Evolutionary conservation across 2,329 filamentous ascomycete genomes (phyloP), one percentile per base, ranked within the genome.

Genomic region (Cladosporium oxysporum): DNA sequence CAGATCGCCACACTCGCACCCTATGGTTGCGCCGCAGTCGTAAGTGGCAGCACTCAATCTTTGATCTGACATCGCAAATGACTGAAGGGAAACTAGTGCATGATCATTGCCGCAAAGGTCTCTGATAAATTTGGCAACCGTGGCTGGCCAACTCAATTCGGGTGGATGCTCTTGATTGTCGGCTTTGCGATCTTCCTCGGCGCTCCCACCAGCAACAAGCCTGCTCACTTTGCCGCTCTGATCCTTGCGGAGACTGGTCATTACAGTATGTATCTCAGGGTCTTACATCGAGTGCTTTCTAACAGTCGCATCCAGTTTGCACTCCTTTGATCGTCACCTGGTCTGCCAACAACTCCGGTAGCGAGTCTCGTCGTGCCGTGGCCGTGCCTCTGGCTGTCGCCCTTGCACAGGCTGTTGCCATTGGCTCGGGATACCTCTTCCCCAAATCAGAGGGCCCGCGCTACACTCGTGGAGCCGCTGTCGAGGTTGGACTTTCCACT

Each of bases 311-410:
- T 29, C 33, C 26, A 66, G 65, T 66, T 14, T 66, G 65, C 47
- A 66, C 65, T 57, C 65, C 65, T 12, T 57, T 66, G 26, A 66
- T 66, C 44, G 65, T 66, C 21, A 66, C 65, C 29, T 66, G 65
- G 65, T 66, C 65, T 3, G 65, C 65, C 65, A 66, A 66, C 61
- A 66, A 66, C 35, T 49, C 65, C 21, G 65, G 65, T n/a, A 66
- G 65, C 65, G 65, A 66, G 49, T 66, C 65, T 50, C 55, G 65
- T 53, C 65, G 65, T 50, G 65, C 65, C 35, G 65, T 66, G 28
- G 65, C 65, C 28, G 65, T 66, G 3, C 65, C 65, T 60, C 65
- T 66, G 29, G 65, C 65, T 23, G 65, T 66, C 47, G 61, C 65
- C 21, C 55, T 61, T 58, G 65, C 65, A 0, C 65, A 66, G 41